Evolutionary conservation across 1,139 yeast genomes (phyloP), one percentile per base, ranked within the genome.

Genomic region (Taphrina populina): DNA sequence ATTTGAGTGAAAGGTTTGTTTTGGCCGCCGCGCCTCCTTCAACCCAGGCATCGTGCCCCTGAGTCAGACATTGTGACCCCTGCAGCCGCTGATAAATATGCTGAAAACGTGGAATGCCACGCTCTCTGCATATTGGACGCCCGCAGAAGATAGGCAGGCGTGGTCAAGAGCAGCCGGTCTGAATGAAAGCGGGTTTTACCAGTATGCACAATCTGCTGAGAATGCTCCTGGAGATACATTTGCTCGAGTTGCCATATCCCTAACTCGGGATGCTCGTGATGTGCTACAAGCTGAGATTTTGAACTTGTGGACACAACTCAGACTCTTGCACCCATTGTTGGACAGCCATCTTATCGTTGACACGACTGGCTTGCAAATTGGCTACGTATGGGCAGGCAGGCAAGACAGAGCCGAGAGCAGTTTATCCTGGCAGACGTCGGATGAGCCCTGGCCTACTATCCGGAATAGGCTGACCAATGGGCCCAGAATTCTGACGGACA

Each of bases 191-290:
- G 44, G 32, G n/a, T 49, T 49, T 39, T 41, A 49, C 15, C 36
- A 21, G 21, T 49, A 49, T 20, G 54, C 36, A n/a, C 15, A 24
- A 4, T 49, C 54, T 7, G 34, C 29, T 15, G n/a, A 10, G 21
- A 49, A 29, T 21, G 54, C 54, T 5, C 54, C 54, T 5, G 39
- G 54, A 13, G 54, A 49, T 20, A 26, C 27, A 11, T 29, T 49
- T 23, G 29, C 35, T 19, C 32, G 54, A 30, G 39, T 32, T 8
- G 29, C 8, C 2, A 8, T 23, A n/a, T 11, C 29, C 7, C 24
- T 34, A 5, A 13, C 19, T 6, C 4, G 23, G 11, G 43, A 32
- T 13, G 17, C 36, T 10, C 2, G 23, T 6, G 32, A 17, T 17
- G 20, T 8, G 11, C 10, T 35, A 17, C 35, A 35, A 17, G 21